Evolutionary conservation across 225 moss, liverwort and hornwort species (phyloP).

Genomic region (Polytrichum commune): DNA sequence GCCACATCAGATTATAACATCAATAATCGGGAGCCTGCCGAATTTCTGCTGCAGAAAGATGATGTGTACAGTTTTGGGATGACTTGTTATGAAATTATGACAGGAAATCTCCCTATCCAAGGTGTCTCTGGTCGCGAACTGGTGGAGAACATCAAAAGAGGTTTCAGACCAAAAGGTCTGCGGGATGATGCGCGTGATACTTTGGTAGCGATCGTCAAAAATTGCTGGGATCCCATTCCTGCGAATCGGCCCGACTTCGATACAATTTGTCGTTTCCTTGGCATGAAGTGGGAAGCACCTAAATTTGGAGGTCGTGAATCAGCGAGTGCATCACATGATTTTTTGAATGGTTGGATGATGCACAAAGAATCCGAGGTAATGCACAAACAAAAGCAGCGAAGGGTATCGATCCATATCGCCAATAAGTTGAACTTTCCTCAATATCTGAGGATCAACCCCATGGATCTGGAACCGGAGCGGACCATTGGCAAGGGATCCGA

Average conservation of each 20-base stretch:
- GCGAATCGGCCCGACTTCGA: slow-evolving; percentile 3
- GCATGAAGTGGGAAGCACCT: neutral
- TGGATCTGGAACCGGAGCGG: neutral
- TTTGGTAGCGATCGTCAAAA: neutral
- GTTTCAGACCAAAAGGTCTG: neutral
- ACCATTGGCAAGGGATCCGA: neutral
- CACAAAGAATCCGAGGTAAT: neutral
- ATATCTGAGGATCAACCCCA: neutral
- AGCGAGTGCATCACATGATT: neutral
- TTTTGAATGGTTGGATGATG: neutral
- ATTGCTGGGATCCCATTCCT: neutral
- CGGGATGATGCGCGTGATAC: neutral
- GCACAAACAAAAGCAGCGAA: neutral
- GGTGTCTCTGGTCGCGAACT: neutral
- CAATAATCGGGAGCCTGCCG: neutral
- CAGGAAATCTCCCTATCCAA: neutral
- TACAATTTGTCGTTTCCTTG: neutral
- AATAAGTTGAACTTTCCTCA: neutral
- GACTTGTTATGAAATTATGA: slow-evolving; percentile 9
- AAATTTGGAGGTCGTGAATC: neutral
- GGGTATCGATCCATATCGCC: neutral
- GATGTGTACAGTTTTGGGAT: slow-evolving; percentile 11
- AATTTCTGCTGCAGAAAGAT: slow-evolving; percentile 1
- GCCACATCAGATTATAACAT: neutral
- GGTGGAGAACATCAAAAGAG: neutral